phyloP scores from a whole-genome alignment of 1,139 yeast genomes.

The Yamadazyma dushanensis region DNA sequence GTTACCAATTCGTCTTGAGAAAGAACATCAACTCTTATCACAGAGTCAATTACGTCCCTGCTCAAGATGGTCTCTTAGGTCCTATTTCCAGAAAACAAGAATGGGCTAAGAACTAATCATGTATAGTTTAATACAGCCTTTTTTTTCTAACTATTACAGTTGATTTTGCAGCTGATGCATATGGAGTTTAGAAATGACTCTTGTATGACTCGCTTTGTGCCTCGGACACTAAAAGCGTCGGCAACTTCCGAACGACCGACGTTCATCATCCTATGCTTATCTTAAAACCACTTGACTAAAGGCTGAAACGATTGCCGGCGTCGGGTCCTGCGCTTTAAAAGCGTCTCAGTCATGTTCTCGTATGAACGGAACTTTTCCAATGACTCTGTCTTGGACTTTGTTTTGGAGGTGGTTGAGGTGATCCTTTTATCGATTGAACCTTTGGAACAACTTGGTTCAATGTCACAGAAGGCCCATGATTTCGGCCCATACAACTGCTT shows the following conservation, averaged over 20 bases:
- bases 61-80: conserved; percentile 72
- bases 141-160: not conserved
- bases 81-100: conserved; percentile 54
- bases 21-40: conserved; percentile 85
- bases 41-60: conserved; percentile 78
- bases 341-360: conserved; percentile 6
- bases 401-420: too few species aligned
- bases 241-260: conserved; percentile 13
- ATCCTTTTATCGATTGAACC: too few species aligned
- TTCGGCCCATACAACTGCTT: conserved; percentile 1
- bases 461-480: not conserved
- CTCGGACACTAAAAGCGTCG: conserved; percentile 4
- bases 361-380: conserved; percentile 11
- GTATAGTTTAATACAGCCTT: not conserved
- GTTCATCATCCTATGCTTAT: not conserved
- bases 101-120: conserved; percentile 32
- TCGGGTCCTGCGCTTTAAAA: conserved; percentile 6
- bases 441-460: too few species aligned
- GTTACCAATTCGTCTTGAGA: conserved; percentile 88
- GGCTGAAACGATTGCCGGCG: not conserved
- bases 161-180: not conserved
- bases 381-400: too few species aligned
- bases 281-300: not conserved
- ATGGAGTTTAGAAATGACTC: conserved; percentile 5
- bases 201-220: conserved; percentile 2